A percentile compares a stretch with the other conserved stretches of the same genome.
Conservation (phyloP, 78 protist genomes). For the Chrysochromulina parva region DNA sequence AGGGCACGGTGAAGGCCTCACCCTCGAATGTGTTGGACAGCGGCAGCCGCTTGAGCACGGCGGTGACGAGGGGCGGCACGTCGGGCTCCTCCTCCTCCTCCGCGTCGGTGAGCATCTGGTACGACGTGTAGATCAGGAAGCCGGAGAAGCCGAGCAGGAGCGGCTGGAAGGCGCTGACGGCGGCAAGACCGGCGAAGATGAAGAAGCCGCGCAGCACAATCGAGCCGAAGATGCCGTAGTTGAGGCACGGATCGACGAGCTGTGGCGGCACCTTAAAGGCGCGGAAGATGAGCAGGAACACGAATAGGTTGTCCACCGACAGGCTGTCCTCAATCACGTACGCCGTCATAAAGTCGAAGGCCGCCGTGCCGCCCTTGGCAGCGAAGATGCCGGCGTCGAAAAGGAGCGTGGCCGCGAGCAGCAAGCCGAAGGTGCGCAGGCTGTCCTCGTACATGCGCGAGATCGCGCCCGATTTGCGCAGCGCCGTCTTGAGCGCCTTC, state of each 20-base stretch:
- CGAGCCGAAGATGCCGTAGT: background rate
- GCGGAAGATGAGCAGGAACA: slow-evolving; percentile 22
- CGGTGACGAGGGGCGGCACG: background rate
- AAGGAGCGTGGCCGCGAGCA: too few relatives aligned
- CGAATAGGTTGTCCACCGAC: slow-evolving; percentile 44
- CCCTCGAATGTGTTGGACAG: background rate
- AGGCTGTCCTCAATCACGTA: background rate
- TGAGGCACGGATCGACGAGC: background rate
- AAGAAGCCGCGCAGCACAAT: background rate
- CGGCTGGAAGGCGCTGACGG: background rate
- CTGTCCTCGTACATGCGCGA: too few relatives aligned
- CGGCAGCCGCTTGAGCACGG: background rate
- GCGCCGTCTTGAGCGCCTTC: too few relatives aligned
- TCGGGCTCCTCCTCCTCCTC: background rate
- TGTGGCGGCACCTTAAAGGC: background rate
- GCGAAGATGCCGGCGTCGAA: too few relatives aligned
- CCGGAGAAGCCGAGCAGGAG: slow-evolving; percentile 10
- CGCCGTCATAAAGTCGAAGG: background rate
- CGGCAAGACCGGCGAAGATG: background rate
- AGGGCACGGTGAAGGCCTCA: background rate
- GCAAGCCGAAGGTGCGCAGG: too few relatives aligned
- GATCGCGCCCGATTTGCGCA: too few relatives aligned
- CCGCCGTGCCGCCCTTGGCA: background rate
- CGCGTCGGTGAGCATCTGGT: background rate
- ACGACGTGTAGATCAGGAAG: slow-evolving; percentile 3